These are phyloP conservation scores for Paracoccidioides lutzii DNA, from an alignment of 2,329 filamentous ascomycete genomes.

Conservation along the genomic window DNA sequence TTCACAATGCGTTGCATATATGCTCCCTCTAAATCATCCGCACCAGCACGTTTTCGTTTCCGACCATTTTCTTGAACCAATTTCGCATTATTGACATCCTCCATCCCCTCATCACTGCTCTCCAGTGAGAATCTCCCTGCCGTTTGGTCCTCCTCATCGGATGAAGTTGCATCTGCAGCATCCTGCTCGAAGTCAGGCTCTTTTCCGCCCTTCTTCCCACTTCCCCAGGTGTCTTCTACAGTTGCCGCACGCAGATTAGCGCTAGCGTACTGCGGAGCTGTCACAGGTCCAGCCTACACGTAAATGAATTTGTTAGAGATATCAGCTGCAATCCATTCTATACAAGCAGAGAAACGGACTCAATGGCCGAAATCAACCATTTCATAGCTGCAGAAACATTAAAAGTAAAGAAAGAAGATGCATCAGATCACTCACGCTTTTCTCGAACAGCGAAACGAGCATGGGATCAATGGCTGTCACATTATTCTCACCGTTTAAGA, in stretches of 20 bases:
- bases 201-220: background rate
- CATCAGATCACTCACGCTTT: constrained; percentile 48
- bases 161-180: constrained; percentile 6
- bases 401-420: background rate
- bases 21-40: constrained; percentile 34
- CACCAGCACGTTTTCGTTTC: constrained; percentile 43
- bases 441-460: constrained; percentile 56
- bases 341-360: background rate
- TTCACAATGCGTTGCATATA: constrained; percentile 34
- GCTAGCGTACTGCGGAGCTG: constrained; percentile 18
- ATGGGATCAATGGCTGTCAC: constrained; percentile 54
- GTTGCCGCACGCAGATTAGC: background rate
- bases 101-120: constrained; percentile 19
- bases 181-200: background rate
- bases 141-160: constrained; percentile 17
- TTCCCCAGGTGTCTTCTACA: background rate
- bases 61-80: constrained; percentile 19
- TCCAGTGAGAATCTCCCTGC: constrained; percentile 16
- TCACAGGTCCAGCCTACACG: constrained; percentile 28
- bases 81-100: constrained; percentile 38
- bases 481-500: constrained; percentile 30
- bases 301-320: background rate
- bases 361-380: background rate
- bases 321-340: background rate
- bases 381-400: background rate